Evolutionary conservation across 805 yeast species (phyloP).

Genomic region (Phaffomyces antillensis): DNA sequence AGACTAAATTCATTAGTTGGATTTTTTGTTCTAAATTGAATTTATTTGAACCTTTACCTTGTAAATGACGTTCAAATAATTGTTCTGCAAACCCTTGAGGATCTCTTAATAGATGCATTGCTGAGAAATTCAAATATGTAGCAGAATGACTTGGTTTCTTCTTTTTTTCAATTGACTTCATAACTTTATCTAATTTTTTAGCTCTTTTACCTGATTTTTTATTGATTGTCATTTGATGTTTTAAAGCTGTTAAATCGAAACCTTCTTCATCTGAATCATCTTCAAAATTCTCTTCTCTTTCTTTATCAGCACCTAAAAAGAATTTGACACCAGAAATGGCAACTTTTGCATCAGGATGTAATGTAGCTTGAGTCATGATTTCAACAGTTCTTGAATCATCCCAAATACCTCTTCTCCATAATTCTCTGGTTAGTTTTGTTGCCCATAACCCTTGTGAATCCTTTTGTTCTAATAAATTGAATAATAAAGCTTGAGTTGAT

Average conservation of each 20-base stretch:
- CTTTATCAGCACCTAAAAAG: conserved; percentile 92
- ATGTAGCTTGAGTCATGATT: conserved; percentile 91
- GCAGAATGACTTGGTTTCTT: conserved; percentile 48
- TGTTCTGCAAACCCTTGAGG: conserved; percentile 97
- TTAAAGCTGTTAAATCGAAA: conserved; percentile 63
- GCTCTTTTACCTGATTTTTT: conserved; percentile 77
- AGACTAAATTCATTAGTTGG: conserved; percentile 76
- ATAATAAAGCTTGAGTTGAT: conserved; percentile 86
- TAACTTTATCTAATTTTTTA: conserved; percentile 71
- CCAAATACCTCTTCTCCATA: conserved; percentile 98
- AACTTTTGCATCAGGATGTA: conserved; percentile 81
- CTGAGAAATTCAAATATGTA: conserved; percentile 83
- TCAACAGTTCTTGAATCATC: conserved; percentile 97
- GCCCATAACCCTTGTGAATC: conserved; percentile 93
- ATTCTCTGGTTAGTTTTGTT: conserved; percentile 85
- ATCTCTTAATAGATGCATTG: conserved; percentile 88
- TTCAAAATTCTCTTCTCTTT: conserved; percentile 77
- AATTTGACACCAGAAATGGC: conserved; percentile 85
- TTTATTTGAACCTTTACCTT: conserved; percentile 60
- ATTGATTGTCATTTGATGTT: conserved; percentile 76
- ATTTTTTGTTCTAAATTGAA: conserved; percentile 86
- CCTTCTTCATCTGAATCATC: conserved; percentile 68
- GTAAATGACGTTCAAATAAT: conserved; percentile 64
- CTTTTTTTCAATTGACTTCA: conserved; percentile 62
- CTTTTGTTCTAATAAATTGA: conserved; percentile 74